phyloP scores from a whole-genome alignment of 1,284 basidiomycete genomes.

The Puccinia horiana region DNA sequence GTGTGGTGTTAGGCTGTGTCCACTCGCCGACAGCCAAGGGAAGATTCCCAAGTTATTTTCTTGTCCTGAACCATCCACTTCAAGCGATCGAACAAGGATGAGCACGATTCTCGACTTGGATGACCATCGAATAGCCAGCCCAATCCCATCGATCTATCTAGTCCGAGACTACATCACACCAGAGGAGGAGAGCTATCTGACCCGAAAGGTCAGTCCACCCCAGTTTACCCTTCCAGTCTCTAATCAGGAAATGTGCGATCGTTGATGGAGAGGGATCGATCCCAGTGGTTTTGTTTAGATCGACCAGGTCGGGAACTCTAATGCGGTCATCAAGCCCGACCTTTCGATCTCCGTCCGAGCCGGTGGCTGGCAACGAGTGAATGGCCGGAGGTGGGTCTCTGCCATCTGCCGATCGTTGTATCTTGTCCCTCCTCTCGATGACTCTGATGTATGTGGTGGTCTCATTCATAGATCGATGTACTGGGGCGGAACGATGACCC shows the following conservation, averaged over 20 bases:
- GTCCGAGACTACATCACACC: slow-evolving; percentile 76
- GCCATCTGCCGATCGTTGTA: background rate
- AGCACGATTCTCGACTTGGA: slow-evolving; percentile 12
- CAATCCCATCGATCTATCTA: slow-evolving; percentile 51
- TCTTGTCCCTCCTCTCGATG: too few relatives aligned
- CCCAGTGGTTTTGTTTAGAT: slow-evolving; percentile 5
- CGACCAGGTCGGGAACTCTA: slow-evolving; percentile 31
- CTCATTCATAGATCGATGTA: slow-evolving; percentile 31
- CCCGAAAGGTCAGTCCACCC: slow-evolving; percentile 67
- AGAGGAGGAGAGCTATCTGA: slow-evolving; percentile 75
- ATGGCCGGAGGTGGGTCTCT: slow-evolving; percentile 10
- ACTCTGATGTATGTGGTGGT: background rate
- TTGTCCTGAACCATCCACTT: too few relatives aligned
- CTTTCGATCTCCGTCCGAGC: slow-evolving; percentile 7
- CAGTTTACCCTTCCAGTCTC: background rate
- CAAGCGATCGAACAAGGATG: background rate
- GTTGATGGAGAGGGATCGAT: background rate
- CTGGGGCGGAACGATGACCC: slow-evolving; percentile 69
- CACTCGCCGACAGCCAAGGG: too few relatives aligned
- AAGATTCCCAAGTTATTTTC: too few relatives aligned
- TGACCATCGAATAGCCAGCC: background rate
- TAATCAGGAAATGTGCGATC: background rate
- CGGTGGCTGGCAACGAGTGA: slow-evolving; percentile 40
- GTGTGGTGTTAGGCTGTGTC: too few relatives aligned
- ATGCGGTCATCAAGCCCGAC: slow-evolving; percentile 21